Evolutionary conservation across 495 filamentous ascomycete genomes (phyloP).

Genomic region (Bacidia gigantensis): DNA sequence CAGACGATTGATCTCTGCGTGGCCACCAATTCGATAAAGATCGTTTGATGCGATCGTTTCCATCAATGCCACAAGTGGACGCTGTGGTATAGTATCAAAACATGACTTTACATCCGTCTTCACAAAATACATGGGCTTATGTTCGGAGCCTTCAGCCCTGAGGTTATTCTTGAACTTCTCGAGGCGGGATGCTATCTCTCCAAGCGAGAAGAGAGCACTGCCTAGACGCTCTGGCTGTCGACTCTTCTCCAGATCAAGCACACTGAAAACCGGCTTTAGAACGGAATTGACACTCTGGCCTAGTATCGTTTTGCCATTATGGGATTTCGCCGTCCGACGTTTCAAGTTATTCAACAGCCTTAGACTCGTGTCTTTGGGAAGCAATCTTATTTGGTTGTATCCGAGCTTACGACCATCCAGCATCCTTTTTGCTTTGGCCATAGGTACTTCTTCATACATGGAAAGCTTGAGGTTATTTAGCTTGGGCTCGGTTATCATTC

Average conservation of each 20-base stretch:
- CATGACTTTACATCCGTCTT: slow-evolving; percentile 87
- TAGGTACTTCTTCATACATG: slow-evolving; percentile 70
- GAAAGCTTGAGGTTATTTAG: slow-evolving; percentile 50
- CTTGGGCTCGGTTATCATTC: slow-evolving; percentile 56
- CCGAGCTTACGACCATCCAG: slow-evolving; percentile 52
- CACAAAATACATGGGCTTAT: slow-evolving; percentile 53
- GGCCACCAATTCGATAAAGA: slow-evolving; percentile 57
- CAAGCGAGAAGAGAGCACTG: slow-evolving; percentile 63
- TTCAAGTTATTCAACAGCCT: slow-evolving; percentile 80
- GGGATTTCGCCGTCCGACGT: slow-evolving; percentile 39
- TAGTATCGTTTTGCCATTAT: slow-evolving; percentile 39
- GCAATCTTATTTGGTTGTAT: slow-evolving; percentile 63
- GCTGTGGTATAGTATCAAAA: slow-evolving; percentile 90
- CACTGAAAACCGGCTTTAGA: slow-evolving; percentile 58
- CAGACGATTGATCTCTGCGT: slow-evolving; percentile 53
- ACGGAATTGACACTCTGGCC: slow-evolving; percentile 70
- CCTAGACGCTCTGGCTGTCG: slow-evolving; percentile 51
- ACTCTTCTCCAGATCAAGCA: slow-evolving; percentile 64
- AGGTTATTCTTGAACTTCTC: slow-evolving; percentile 50
- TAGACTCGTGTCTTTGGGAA: slow-evolving; percentile 59
- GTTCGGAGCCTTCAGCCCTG: slow-evolving; percentile 10
- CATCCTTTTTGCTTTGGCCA: slow-evolving; percentile 40
- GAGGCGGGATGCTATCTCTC: slow-evolving; percentile 67
- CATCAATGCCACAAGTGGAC: slow-evolving; percentile 52
- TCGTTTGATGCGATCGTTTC: slow-evolving; percentile 46